Base-by-base conservation (phyloP, 2,329 filamentous ascomycete species). In the Didymella pinodella region DNA sequence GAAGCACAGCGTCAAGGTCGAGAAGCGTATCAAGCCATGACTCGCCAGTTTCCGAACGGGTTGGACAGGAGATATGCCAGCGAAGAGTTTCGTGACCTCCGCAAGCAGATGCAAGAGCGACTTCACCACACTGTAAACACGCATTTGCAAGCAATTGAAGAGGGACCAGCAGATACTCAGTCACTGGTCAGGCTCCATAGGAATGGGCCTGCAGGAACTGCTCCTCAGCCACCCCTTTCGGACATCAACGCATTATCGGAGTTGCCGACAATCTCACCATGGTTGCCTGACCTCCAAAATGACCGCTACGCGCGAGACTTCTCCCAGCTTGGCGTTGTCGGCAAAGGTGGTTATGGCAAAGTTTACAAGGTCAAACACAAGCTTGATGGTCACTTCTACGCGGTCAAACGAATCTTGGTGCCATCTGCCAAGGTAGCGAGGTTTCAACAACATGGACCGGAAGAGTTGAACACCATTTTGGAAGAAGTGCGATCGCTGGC, bases 331-430 rank as follows among this genome's bases (percentile, higher is more conserved):
- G 80, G 79, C 18, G 69, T 86, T 1, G 79, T 90, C 3, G 88
- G 88, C 1, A 87, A 84, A 69, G 88, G 88, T 14, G 88, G 87
- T 0, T 90, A 88, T 67, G 87, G 87, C 1, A 82, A 83, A 36
- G 88, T 90, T 2, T 90, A 83, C 68, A 85, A 85, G 62, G 87
- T 84, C 11, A 82, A 78, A 47, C 85, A 90, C 63, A 81, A 83
- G 49, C 81, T 90, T 6, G 88, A 90, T 68, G 82, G 83, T 7
- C 82, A 83, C 44, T 77, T 83, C 36, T 90, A 90, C 66, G 88
- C 88, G 0, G 80, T 90, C 48, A 90, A 90, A 70, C 86, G 88
- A 61, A 87, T 90, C 7, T 81, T 83, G 0, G 77, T 90, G 7
- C 85, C 83, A 48, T 76, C 82, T 38, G 77, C 80, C 44, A 79